Evolutionary conservation across 2,329 filamentous ascomycete genomes (phyloP).

Genomic region (Juglanconis oblonga): DNA sequence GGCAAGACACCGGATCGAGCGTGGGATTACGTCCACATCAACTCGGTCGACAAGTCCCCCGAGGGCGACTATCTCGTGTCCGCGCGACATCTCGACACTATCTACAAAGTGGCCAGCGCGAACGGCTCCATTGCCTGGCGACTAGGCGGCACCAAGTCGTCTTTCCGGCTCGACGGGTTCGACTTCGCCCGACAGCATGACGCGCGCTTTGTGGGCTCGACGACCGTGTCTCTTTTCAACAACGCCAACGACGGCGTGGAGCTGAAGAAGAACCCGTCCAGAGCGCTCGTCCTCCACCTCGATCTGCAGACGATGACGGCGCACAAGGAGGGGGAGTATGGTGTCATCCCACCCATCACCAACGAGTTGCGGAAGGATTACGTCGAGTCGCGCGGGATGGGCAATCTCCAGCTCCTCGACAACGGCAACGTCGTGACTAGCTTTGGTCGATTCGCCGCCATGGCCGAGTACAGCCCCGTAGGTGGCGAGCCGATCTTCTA

Average conservation of each 20-base stretch:
- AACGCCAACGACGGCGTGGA: constrained; percentile 34
- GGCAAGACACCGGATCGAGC: constrained; percentile 22
- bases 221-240: constrained; percentile 43
- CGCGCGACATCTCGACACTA: constrained; percentile 43
- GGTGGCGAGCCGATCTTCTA: constrained; percentile 23
- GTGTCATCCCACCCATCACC: neutral
- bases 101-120: constrained; percentile 44
- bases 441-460: constrained; percentile 47
- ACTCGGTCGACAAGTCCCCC: constrained; percentile 50
- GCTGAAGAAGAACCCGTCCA: constrained; percentile 11
- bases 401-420: constrained; percentile 29
- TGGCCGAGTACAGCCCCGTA: constrained; percentile 39
- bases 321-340: constrained; percentile 11
- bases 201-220: constrained; percentile 38
- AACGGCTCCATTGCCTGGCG: constrained; percentile 48
- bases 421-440: constrained; percentile 45
- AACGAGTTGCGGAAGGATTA: neutral
- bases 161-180: neutral
- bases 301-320: constrained; percentile 16
- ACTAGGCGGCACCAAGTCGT: constrained; percentile 13
- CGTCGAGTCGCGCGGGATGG: constrained; percentile 19
- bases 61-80: constrained; percentile 49
- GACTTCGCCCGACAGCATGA: constrained; percentile 45
- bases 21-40: constrained; percentile 56
- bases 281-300: constrained; percentile 17